Conservation (phyloP, 805 yeast species). For the Pichia rugopelliculosa region DNA sequence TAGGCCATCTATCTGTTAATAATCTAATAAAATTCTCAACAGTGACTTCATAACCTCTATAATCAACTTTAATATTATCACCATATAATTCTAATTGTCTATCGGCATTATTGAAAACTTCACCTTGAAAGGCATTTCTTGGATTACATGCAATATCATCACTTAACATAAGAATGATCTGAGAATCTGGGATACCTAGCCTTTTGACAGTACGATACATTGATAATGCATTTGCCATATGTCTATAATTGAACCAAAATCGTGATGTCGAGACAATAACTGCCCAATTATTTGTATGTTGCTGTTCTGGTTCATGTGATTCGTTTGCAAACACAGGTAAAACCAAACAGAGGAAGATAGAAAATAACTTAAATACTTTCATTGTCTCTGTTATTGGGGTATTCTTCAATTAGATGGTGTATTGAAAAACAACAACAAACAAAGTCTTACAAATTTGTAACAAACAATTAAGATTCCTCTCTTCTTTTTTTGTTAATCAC, state of each 20-base stretch:
- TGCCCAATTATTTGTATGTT: slow-evolving; percentile 67
- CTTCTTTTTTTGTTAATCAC: not conserved
- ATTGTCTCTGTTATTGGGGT: not conserved
- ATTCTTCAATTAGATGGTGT: not conserved
- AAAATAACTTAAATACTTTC: not conserved
- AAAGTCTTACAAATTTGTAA: no score
- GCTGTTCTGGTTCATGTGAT: slow-evolving; percentile 2
- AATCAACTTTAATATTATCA: slow-evolving; percentile 91
- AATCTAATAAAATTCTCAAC: slow-evolving; percentile 93
- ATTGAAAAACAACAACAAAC: not conserved
- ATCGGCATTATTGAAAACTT: slow-evolving; percentile 90
- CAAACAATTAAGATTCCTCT: no score
- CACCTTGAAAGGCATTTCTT: slow-evolving; percentile 91
- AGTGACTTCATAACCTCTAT: slow-evolving; percentile 95
- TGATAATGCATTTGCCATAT: slow-evolving; percentile 92
- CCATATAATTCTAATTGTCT: slow-evolving; percentile 91
- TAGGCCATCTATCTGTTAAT: slow-evolving; percentile 92
- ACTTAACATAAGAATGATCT: slow-evolving; percentile 89
- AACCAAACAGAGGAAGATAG: not conserved
- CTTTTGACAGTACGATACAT: slow-evolving; percentile 94
- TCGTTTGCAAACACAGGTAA: not conserved
- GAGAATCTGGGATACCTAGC: slow-evolving; percentile 95
- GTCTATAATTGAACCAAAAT: slow-evolving; percentile 98
- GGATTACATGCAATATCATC: slow-evolving; percentile 98
- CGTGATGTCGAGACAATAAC: slow-evolving; percentile 92